A percentile compares a stretch with the other conserved stretches of the same genome.
Conservation (phyloP, 106 monocot genomes). For the Allium cepa region DNA sequence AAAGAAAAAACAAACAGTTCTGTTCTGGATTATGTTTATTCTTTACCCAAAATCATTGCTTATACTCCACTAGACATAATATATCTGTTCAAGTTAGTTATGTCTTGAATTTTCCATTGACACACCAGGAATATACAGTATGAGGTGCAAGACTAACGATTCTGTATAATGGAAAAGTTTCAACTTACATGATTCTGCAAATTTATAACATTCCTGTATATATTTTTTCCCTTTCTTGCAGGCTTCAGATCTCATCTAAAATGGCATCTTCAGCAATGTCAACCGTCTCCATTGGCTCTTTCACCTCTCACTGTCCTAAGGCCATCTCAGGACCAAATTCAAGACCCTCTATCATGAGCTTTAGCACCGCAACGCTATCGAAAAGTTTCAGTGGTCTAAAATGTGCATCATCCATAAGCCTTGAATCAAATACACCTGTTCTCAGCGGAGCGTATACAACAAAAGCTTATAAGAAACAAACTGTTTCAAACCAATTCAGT, state of each 20-base stretch:
- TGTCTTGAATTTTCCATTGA: no score
- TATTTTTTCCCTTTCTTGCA: neutral
- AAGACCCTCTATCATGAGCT: conserved; percentile 3
- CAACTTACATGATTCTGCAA: no score
- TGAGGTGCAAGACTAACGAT: no score
- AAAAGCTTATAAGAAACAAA: neutral
- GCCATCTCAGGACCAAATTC: conserved; percentile 1
- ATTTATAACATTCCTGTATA: neutral
- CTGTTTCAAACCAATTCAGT: conserved; percentile 1
- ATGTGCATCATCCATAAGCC: conserved; percentile 3
- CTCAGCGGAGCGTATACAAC: neutral
- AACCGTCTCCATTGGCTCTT: conserved; percentile 1
- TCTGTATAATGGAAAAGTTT: no score
- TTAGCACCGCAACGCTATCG: neutral
- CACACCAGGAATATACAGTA: no score
- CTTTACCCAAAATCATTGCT: no score
- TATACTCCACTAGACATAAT: no score
- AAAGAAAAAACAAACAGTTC: no score
- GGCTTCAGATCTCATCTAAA: neutral
- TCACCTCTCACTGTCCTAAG: neutral
- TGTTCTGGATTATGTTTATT: no score
- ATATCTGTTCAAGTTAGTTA: no score
- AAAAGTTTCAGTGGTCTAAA: conserved; percentile 12
- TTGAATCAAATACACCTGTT: conserved; percentile 7
- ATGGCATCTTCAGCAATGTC: conserved; percentile 8